A percentile compares a stretch with the other conserved stretches of the same genome.
Evolutionary conservation across 257 asterid species (phyloP).

Genomic region (Vinca minor): DNA sequence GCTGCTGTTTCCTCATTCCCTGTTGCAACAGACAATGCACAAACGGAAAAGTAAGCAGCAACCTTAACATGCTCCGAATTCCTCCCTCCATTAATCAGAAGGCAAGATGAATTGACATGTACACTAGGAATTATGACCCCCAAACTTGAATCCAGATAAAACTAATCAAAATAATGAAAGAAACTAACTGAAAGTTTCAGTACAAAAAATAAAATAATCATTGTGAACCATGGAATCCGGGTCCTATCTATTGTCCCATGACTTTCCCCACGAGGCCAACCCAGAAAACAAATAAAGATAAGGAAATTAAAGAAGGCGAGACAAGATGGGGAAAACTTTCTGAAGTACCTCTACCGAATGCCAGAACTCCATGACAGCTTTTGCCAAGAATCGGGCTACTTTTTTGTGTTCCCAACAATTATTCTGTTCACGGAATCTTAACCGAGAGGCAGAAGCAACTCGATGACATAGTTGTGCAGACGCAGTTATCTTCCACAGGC

Average conservation of each 20-base stretch:
- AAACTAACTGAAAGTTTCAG: not conserved
- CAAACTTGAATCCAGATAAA: not conserved
- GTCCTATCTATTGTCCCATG: not conserved
- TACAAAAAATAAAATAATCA: not conserved
- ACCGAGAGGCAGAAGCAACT: slow-evolving; percentile 45
- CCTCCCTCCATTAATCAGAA: not conserved
- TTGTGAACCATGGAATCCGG: not conserved
- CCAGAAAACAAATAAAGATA: slow-evolving; percentile 3
- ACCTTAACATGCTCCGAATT: slow-evolving; percentile 2
- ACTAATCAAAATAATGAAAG: not conserved
- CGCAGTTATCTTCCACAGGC: slow-evolving; percentile 74
- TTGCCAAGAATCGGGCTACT: slow-evolving; percentile 58
- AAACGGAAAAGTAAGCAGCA: slow-evolving; percentile 6
- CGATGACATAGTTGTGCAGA: slow-evolving; percentile 51
- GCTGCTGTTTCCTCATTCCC: slow-evolving; percentile 46
- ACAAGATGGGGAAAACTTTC: not conserved
- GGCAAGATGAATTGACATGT: not conserved
- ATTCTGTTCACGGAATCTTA: slow-evolving; percentile 37
- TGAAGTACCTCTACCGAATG: slow-evolving; percentile 51
- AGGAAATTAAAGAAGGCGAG: not conserved
- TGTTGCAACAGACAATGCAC: slow-evolving; percentile 29
- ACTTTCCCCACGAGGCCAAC: not conserved
- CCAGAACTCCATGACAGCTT: slow-evolving; percentile 82
- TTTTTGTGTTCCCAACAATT: slow-evolving; percentile 44
- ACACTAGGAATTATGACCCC: not conserved